Percentiles rank a stretch among this genome's conserved stretches.
Conservation (phyloP, 306 rosid species). For the Castanopsis chinensis region DNA sequence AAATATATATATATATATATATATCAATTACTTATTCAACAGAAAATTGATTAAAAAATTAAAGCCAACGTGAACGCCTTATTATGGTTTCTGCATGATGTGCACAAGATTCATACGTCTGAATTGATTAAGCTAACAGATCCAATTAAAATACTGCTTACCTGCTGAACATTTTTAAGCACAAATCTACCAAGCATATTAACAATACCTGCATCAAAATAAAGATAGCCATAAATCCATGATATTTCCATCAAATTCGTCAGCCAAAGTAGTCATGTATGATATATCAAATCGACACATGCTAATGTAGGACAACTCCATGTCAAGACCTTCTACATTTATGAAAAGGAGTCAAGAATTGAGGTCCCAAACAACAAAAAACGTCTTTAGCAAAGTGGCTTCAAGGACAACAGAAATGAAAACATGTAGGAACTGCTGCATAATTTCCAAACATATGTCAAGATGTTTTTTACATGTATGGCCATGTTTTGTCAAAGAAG, state of each 20-base stretch:
- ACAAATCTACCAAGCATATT: conserved; percentile 38
- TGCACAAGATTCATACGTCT: neutral
- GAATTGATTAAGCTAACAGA: neutral
- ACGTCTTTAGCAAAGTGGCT: neutral
- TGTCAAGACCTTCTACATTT: neutral
- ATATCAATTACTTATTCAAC: neutral
- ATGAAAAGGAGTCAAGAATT: neutral
- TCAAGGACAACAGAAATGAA: neutral
- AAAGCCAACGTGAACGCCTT: neutral
- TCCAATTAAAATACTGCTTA: conserved; percentile 16
- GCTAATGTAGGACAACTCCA: neutral
- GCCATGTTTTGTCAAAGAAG: neutral
- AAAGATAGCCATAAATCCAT: neutral
- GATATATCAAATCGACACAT: neutral
- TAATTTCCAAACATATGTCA: neutral
- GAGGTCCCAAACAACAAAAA: neutral
- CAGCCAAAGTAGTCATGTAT: neutral
- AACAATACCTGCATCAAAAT: conserved; percentile 47
- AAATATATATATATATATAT: too few relatives aligned
- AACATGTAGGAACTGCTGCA: neutral
- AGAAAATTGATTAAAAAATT: neutral
- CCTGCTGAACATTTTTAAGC: conserved; percentile 73
- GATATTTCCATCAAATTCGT: neutral
- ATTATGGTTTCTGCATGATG: neutral
- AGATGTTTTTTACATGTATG: neutral